Conservation (phyloP, 371 early-diverging fungal species). For the Apophysomyces ossiformis region DNA sequence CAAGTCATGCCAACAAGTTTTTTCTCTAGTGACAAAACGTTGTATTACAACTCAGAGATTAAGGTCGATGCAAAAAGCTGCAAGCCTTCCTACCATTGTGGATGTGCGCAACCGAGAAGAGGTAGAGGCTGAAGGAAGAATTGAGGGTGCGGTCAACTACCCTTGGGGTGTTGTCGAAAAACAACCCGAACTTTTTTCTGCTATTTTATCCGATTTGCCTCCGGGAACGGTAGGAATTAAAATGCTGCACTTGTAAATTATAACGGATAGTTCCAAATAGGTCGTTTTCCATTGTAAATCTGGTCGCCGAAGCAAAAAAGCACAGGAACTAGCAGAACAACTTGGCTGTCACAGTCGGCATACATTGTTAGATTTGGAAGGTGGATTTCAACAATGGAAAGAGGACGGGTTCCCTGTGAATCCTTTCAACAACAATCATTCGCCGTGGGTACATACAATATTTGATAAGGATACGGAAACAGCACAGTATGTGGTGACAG, state of each 20-base stretch:
- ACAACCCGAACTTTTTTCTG: conserved; percentile 22
- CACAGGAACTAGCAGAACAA: conserved; percentile 28
- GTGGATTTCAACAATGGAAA: conserved; percentile 41
- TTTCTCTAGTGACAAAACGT: neutral
- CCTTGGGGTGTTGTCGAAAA: conserved; percentile 30
- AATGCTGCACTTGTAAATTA: neutral
- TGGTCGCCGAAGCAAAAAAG: conserved; percentile 44
- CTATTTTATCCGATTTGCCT: conserved; percentile 26
- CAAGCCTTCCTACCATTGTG: conserved; percentile 12
- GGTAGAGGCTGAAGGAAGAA: conserved; percentile 29
- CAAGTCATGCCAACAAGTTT: neutral
- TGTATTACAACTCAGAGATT: neutral
- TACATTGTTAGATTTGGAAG: conserved; percentile 28
- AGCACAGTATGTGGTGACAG: conserved; percentile 49
- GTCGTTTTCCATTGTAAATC: conserved; percentile 48
- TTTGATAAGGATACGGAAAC: conserved; percentile 50
- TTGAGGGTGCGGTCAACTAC: conserved; percentile 35
- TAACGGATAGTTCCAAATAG: conserved; percentile 15
- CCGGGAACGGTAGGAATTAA: conserved; percentile 24
- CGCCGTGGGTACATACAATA: conserved; percentile 51
- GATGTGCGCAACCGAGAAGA: conserved; percentile 41
- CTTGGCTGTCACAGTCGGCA: conserved; percentile 40
- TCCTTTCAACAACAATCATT: conserved; percentile 47
- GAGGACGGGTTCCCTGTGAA: conserved; percentile 37
- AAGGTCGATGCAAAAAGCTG: neutral